These are phyloP conservation scores for Globisporangium rhizosaccharum DNA, from an alignment of 352 stramenopile genomes.

Conservation along the genomic window DNA sequence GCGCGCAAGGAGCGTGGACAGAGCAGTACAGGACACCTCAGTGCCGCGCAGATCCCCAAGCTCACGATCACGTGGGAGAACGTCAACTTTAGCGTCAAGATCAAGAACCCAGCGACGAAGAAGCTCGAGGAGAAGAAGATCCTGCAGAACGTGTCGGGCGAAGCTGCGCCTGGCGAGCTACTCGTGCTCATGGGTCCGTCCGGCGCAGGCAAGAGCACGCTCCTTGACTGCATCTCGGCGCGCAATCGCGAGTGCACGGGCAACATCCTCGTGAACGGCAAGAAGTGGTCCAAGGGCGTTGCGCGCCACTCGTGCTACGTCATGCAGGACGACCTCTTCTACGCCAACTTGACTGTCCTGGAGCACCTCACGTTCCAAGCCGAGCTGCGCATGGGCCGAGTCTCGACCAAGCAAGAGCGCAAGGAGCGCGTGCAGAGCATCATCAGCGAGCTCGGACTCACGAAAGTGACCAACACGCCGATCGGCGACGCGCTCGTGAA, in stretches of 20 bases:
- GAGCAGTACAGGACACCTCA: conserved; percentile 26
- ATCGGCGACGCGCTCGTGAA: conserved; percentile 35
- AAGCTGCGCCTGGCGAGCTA: conserved; percentile 21
- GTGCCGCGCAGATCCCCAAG: conserved; percentile 19
- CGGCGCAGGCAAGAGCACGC: conserved; percentile 31
- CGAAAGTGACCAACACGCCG: conserved; percentile 33
- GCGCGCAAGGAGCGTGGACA: conserved; percentile 18
- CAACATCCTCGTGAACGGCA: conserved; percentile 51
- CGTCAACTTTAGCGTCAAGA: conserved; percentile 21
- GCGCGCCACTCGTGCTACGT: conserved; percentile 48
- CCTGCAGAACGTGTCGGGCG: conserved; percentile 32
- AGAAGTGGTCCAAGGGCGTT: conserved; percentile 21
- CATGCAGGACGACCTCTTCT: conserved; percentile 85
- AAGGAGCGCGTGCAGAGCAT: conserved; percentile 23
- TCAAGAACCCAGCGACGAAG: conserved; percentile 21
- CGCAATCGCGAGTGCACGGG: conserved; percentile 46
- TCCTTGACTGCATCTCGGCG: conserved; percentile 33
- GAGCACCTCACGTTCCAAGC: conserved; percentile 84
- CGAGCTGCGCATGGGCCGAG: conserved; percentile 48
- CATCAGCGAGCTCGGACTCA: conserved; percentile 38
- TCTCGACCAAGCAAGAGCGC: conserved; percentile 14
- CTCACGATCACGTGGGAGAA: conserved; percentile 29
- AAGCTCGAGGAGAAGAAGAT: conserved; percentile 31
- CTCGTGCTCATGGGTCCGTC: conserved; percentile 38
- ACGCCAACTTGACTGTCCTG: conserved; percentile 75